Evolutionary conservation across 2,329 filamentous ascomycete genomes (phyloP), one percentile per base, ranked within the genome.

Genomic region (Hypoxylon sp.): DNA sequence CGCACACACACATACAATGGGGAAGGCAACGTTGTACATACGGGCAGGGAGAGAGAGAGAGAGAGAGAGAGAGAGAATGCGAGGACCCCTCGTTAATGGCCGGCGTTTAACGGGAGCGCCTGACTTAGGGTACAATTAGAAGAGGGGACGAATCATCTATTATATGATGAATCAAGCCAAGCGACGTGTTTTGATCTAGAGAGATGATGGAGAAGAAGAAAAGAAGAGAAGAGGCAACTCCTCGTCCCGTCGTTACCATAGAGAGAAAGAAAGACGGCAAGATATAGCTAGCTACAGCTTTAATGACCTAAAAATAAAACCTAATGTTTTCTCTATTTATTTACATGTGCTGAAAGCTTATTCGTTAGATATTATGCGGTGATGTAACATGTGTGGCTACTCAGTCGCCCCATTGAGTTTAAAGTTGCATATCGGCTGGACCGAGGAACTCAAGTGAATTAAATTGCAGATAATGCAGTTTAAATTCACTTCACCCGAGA

Each of bases 251-350:
- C 57, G 55, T 37, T 62, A 51, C 54, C 43, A 57, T 13, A 11
- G 34, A 59, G 20, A 51, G 34, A 34, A 34, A 47, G 41, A 28
- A 34, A 41, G 49, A 59, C 17, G 37, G 19, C n/a, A 44, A 26
- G 24, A 26, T 7, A 26, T 44, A 39, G 17, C 19, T 51, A 62
- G 58, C 19, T 61, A 56, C 13, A 59, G 26, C 50, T 37, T 47
- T 56, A 64, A 64, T 67, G 55, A 56, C 34, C 37, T 19, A 56
- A 67, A 6, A 41, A 54, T 62, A 61, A 64, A 67, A 61, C 50
- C 54, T 66, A 66, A 66, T 66, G 56, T 50, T 54, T 46, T 56
- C 37, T 48, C 26, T 59, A 34, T 7, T 13, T 17, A 4, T 39
- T 19, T 19, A 41, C 15, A 19, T 19, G 4, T 19, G 8, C 5